Evolutionary conservation across 2,329 filamentous ascomycete genomes (phyloP), one percentile per base, ranked within the genome.

Genomic region (Venturia asperata): DNA sequence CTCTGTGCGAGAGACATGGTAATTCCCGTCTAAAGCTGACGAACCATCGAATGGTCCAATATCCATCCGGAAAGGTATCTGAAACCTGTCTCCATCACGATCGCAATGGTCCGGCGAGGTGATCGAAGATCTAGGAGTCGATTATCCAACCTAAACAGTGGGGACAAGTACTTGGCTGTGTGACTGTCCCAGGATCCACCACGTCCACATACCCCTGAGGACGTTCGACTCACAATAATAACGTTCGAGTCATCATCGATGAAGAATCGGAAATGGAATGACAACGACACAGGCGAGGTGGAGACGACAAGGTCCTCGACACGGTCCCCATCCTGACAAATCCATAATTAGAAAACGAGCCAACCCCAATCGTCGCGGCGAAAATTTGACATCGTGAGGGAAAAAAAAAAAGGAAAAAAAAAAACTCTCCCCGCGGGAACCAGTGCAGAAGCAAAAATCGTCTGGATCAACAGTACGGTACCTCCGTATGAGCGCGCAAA

Each of bases 301-400:
- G 27, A 37, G 37, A 58, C 6, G 24, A 37, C 52, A 58, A 27
- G 52, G 52, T 37, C 52, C 52, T 56, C 49, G 21, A 49, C 21
- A 24, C n/a, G 45, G n/a, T 49, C 45, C 45, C 24, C 47, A 21
- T 11, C 21, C 24, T 21, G 27, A 6, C 30, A 34, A 6, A 34
- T 58, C 52, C 27, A 58, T 58, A 37, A n/a, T 58, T 39, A 37
- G 30, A 58, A 19, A 15, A 58, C 52, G 52, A 17, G 52, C n/a
- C 27, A 37, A n/a, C 27, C 27, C 1, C 9, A n/a, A n/a, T 10
- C 7, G 52, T 27, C 52, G 37, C 37, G 52, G 52, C 37, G 52
- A 58, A 58, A n/a, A 58, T 37, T 58, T 58, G 27, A 37, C 19
- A 58, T 37, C 15, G n/a, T n/a, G n/a, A n/a, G n/a, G n/a, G n/a